Conservation (phyloP, 306 rosid genomes). For the Chamaecrista fasciculata region DNA sequence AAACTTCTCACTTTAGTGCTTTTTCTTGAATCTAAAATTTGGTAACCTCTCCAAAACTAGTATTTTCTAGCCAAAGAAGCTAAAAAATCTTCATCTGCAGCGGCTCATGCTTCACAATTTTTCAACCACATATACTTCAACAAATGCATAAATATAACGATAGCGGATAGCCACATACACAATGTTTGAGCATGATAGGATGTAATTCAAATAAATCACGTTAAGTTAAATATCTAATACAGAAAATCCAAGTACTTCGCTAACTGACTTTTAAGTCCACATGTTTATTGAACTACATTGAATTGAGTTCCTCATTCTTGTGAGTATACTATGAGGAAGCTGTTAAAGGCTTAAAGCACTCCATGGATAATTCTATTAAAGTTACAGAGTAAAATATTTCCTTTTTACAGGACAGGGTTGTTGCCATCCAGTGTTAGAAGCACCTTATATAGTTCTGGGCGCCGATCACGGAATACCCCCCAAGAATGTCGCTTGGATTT, state of each 20-base stretch:
- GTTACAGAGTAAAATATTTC: neutral
- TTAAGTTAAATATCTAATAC: neutral
- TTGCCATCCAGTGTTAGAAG: slow-evolving; percentile 57
- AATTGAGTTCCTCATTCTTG: neutral
- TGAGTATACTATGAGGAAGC: neutral
- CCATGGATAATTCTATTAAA: neutral
- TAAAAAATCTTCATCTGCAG: neutral
- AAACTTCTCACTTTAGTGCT: neutral
- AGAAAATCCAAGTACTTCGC: neutral
- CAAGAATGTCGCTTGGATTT: slow-evolving; percentile 74
- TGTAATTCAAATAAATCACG: neutral
- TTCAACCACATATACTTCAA: neutral
- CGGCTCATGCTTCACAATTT: neutral
- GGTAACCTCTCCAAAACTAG: neutral
- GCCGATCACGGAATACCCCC: slow-evolving; percentile 93
- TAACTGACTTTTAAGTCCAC: neutral
- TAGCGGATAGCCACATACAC: neutral
- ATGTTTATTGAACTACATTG: neutral
- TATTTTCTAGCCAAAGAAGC: neutral
- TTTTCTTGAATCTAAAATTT: neutral
- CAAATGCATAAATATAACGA: neutral
- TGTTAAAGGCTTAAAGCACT: neutral
- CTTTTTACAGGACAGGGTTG: neutral
- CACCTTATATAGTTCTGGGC: slow-evolving; percentile 86
- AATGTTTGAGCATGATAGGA: neutral